Conservation (phyloP, 2,329 filamentous ascomycete species). For the Tolypocladium ovalisporum region DNA sequence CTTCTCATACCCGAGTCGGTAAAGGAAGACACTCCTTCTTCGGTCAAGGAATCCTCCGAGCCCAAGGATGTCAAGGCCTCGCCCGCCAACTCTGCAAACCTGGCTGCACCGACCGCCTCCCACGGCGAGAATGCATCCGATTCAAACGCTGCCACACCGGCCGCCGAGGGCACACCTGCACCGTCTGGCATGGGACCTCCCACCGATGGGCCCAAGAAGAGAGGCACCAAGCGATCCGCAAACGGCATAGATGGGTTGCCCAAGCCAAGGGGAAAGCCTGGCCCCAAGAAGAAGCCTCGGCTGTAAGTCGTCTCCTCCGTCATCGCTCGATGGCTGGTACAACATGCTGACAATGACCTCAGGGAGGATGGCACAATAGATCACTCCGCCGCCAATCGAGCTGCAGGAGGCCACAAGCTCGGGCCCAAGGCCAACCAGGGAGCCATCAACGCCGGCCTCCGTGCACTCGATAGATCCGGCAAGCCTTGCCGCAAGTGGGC, state of each 20-base stretch:
- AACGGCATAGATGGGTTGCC: conserved; percentile 50
- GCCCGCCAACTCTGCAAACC: conserved; percentile 29
- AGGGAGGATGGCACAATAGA: conserved; percentile 56
- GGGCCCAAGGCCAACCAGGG: conserved; percentile 95
- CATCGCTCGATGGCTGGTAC: conserved; percentile 6
- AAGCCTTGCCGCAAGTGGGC: conserved; percentile 89
- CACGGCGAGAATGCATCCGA: conserved; percentile 47
- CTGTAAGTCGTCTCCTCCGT: conserved; percentile 53
- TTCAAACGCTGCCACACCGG: conserved; percentile 49
- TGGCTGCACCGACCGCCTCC: conserved; percentile 27
- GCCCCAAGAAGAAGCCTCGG: conserved; percentile 91
- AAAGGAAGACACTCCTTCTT: conserved; percentile 32
- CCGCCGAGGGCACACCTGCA: conserved; percentile 42
- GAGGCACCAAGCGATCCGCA: conserved; percentile 61
- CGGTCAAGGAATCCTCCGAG: conserved; percentile 18
- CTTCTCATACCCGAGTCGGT: conserved; percentile 32
- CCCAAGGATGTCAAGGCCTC: conserved; percentile 30
- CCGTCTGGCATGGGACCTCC: conserved; percentile 50
- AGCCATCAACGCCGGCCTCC: conserved; percentile 91
- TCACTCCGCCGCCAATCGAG: conserved; percentile 37
- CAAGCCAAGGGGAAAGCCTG: conserved; percentile 77
- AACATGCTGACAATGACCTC: conserved; percentile 14
- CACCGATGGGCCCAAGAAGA: conserved; percentile 57
- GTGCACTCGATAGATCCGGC: conserved; percentile 84
- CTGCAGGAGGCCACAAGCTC: conserved; percentile 61